A percentile compares a stretch with the other conserved stretches of the same genome.
These are phyloP conservation scores for Agroathelia rolfsii DNA, from an alignment of 1,284 basidiomycete species.

Conservation along the genomic window DNA sequence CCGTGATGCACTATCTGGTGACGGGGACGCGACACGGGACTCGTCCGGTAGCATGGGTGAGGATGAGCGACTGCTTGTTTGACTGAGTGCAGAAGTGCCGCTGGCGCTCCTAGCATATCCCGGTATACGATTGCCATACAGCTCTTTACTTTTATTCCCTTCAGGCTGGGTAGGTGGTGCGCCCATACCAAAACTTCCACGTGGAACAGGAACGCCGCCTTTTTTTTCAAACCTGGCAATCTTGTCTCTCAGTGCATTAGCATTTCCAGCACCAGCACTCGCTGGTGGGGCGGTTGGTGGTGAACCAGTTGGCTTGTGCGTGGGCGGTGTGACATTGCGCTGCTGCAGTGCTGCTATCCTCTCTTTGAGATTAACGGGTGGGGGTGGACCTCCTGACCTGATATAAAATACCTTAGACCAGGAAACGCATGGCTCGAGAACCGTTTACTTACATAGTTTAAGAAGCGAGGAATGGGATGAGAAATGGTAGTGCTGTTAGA, in stretches of 20 bases:
- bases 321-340: constrained; percentile 29
- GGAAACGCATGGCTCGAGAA: too few species aligned
- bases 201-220: constrained; percentile 63
- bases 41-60: constrained; percentile 14
- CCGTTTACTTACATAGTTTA: too few species aligned
- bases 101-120: constrained; percentile 29
- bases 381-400: constrained; percentile 28
- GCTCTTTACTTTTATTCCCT: constrained; percentile 47
- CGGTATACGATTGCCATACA: constrained; percentile 64
- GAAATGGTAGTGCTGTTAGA: too few species aligned
- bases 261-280: constrained; percentile 20
- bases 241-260: constrained; percentile 49
- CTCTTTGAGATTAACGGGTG: constrained; percentile 57
- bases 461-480: too few species aligned
- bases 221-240: constrained; percentile 71
- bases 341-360: constrained; percentile 69
- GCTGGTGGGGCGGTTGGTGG: constrained; percentile 23
- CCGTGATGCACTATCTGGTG: constrained; percentile 23
- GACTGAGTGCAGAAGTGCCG: constrained; percentile 14
- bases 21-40: constrained; percentile 11
- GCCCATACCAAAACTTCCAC: constrained; percentile 64
- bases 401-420: too few species aligned
- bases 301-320: constrained; percentile 20
- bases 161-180: constrained; percentile 41
- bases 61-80: constrained; percentile 14